These are phyloP conservation scores for Xylariomycetidae sp. DNA, from an alignment of 2,329 filamentous ascomycete species.

Conservation along the genomic window DNA sequence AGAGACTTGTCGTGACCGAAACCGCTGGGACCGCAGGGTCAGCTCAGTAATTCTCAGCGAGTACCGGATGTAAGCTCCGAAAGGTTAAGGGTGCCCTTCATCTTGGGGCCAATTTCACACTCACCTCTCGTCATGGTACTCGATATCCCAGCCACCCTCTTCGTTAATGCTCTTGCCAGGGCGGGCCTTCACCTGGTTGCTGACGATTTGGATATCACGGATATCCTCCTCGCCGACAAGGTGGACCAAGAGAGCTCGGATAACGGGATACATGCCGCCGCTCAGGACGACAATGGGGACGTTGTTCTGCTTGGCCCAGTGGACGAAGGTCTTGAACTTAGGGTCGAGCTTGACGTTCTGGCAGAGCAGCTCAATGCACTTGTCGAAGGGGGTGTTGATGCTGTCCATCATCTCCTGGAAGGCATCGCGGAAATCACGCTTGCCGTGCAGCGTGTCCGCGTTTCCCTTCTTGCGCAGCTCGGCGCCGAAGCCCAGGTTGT, in stretches of 20 bases:
- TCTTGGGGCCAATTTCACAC: too few species aligned
- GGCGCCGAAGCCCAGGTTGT: conserved; percentile 80
- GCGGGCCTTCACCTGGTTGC: conserved; percentile 67
- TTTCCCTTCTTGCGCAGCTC: conserved; percentile 68
- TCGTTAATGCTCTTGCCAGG: conserved; percentile 68
- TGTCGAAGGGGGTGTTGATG: conserved; percentile 69
- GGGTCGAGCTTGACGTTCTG: conserved; percentile 86
- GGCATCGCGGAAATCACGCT: conserved; percentile 71
- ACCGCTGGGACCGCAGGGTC: conserved; percentile 48
- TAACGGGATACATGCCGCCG: conserved; percentile 89
- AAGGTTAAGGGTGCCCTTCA: too few species aligned
- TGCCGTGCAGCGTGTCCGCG: conserved; percentile 66
- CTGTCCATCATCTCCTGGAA: conserved; percentile 93
- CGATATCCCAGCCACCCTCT: conserved; percentile 79
- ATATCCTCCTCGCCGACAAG: conserved; percentile 71
- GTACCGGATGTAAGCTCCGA: too few species aligned
- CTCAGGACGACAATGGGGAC: conserved; percentile 89
- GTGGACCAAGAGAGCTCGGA: conserved; percentile 73
- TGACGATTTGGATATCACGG: conserved; percentile 79
- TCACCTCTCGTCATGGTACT: conserved; percentile 79
- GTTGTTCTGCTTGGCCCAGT: conserved; percentile 71
- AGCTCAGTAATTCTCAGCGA: too few species aligned
- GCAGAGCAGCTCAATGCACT: conserved; percentile 74
- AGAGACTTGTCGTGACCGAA: conserved; percentile 98
- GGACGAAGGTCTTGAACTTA: conserved; percentile 79